Conservation (phyloP, 2,329 filamentous ascomycete genomes). For the Fusarium nurragi region DNA sequence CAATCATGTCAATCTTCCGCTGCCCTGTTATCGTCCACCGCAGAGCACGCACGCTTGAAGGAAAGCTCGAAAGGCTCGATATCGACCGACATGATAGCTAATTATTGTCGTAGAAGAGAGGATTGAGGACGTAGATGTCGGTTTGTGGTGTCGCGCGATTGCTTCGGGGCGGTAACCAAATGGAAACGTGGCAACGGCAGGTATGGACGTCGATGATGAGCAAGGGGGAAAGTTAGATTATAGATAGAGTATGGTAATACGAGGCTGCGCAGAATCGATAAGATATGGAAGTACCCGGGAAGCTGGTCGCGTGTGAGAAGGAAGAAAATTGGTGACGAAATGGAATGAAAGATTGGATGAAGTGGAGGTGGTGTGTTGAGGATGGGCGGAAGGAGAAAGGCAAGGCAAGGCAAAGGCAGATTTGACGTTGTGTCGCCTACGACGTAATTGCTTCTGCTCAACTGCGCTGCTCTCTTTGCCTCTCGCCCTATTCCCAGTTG, state of each 20-base stretch:
- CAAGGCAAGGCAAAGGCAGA: conserved; percentile 6
- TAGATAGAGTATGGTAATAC: conserved; percentile 16
- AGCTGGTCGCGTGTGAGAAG: conserved; percentile 22
- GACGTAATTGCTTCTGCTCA: conserved; percentile 39
- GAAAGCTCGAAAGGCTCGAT: conserved; percentile 90
- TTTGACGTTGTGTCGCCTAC: conserved; percentile 27
- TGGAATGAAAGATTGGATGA: conserved; percentile 14
- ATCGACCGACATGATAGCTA: conserved; percentile 87
- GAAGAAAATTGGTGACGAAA: conserved; percentile 22
- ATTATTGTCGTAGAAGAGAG: conserved; percentile 1
- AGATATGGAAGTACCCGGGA: neutral
- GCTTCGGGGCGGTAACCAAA: conserved; percentile 27
- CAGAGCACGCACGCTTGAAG: conserved; percentile 80
- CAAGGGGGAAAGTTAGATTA: conserved; percentile 20
- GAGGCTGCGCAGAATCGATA: conserved; percentile 14
- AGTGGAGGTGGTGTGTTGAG: conserved; percentile 17
- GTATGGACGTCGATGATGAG: conserved; percentile 20
- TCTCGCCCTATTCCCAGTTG: conserved; percentile 32
- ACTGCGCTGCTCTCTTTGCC: neutral
- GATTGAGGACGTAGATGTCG: conserved; percentile 3
- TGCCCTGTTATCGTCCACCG: conserved; percentile 10
- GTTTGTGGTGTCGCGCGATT: conserved; percentile 39
- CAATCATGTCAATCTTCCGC: conserved; percentile 34
- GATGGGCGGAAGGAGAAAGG: conserved; percentile 26
- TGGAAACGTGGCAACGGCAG: conserved; percentile 42